Base-by-base conservation (phyloP, 352 stramenopile genomes). In the Bremia lactucae region DNA sequence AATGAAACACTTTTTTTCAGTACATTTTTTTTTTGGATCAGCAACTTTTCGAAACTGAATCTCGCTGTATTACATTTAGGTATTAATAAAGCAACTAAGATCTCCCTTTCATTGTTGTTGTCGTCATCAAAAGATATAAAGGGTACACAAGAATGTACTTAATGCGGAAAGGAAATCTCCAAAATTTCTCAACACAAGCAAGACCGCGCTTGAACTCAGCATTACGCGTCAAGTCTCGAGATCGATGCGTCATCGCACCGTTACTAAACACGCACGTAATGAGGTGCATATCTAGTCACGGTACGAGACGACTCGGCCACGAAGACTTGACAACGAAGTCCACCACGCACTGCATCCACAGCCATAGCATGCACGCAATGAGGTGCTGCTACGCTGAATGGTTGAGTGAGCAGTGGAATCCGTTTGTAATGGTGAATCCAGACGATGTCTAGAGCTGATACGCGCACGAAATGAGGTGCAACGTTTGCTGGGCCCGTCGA, bases 391-490 rank as follows among this genome's bases (percentile, higher is more conserved):
- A 16, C 36, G 36, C 18, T 22, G 36, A 4, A 36, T 34, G 7
- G 28, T 42, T 13, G 31, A 47, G 16, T 36, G 23, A 31, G 28
- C 8, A 18, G 34, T 29, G 14, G 25, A 41, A 10, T 26, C 13
- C 36, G 37, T 15, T 4, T 40, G 36, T 26, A 34, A 22, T 44
- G 44, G 16, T 22, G 11, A 31, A 31, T 31, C 25, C 18, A 39
- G 29, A 33, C 7, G n/a, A 50, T 21, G 24, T n/a, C 7, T 31
- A 2, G 23, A 16, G 7, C 11, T 22, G 6, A 34, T 14, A 42
- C 20, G 20, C 20, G 25, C 49, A 55, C 31, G 44, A 29, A 49
- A 59, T 63, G 55, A 56, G 41, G 46, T 47, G 50, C 42, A 44
- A 4, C 24, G 22, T 38, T 44, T 23, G 22, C 15, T 55, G 11